phyloP scores from a whole-genome alignment of 257 asterid genomes.

The Nyctanthes arbortristis region DNA sequence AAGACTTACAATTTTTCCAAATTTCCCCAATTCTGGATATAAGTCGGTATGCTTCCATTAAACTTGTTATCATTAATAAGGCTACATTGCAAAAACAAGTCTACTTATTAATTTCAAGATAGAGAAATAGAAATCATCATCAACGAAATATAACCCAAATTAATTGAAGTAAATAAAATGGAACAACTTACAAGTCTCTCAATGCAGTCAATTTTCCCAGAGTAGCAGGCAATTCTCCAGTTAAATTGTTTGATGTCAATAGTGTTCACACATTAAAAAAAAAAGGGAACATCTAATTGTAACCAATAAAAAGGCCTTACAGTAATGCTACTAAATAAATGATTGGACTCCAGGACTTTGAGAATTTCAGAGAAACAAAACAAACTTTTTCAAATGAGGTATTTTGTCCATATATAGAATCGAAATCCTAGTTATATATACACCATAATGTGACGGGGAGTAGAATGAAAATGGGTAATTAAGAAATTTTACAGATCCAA shows the following conservation, averaged over 20 bases:
- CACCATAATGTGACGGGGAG: no score
- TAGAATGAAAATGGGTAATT: background rate
- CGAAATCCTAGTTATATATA: background rate
- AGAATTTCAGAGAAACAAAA: background rate
- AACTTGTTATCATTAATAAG: slow-evolving; percentile 65
- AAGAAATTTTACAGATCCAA: slow-evolving; percentile 43
- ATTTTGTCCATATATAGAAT: background rate
- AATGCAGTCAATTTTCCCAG: slow-evolving; percentile 57
- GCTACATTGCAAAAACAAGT: slow-evolving; percentile 32
- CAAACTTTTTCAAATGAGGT: background rate
- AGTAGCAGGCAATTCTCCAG: slow-evolving; percentile 55
- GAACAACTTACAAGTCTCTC: slow-evolving; percentile 56
- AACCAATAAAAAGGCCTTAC: slow-evolving; percentile 37
- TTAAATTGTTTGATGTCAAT: slow-evolving; percentile 62
- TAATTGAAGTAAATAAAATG: background rate
- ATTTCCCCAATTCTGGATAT: slow-evolving; percentile 55
- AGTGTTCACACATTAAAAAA: slow-evolving; percentile 31
- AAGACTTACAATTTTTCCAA: slow-evolving; percentile 50
- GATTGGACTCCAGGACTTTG: slow-evolving; percentile 65
- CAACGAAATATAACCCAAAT: background rate
- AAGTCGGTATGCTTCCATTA: slow-evolving; percentile 60
- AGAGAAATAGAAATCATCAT: background rate
- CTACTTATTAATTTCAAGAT: background rate
- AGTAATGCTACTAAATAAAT: slow-evolving; percentile 67
- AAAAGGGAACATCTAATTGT: background rate